phyloP scores from a whole-genome alignment of 129 eudicot genomes.

The Erigeron canadensis region DNA sequence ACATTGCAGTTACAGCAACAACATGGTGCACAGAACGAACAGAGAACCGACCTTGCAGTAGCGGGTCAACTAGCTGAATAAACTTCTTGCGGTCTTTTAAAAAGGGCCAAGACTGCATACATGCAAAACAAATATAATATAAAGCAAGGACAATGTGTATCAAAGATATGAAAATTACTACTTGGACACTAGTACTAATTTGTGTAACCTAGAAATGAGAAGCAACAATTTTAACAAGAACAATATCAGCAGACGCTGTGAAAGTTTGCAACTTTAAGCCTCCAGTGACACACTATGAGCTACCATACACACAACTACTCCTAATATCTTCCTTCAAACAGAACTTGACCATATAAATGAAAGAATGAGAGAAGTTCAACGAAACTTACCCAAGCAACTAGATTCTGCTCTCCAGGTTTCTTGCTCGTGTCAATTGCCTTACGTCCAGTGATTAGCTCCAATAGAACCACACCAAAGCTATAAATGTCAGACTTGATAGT shows the following conservation, averaged over 20 bases:
- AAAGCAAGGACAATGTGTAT: background rate
- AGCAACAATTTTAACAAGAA: background rate
- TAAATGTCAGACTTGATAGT: conserved; percentile 80
- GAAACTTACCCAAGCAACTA: conserved; percentile 74
- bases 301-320: background rate
- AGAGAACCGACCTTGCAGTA: conserved; percentile 51
- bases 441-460: conserved; percentile 86
- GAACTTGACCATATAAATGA: background rate
- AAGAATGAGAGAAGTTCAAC: background rate
- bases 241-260: background rate
- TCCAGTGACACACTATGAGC: background rate
- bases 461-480: conserved; percentile 81
- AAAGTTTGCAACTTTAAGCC: background rate
- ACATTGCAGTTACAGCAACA: conserved; percentile 69
- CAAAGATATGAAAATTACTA: background rate
- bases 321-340: background rate
- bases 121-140: conserved; percentile 1
- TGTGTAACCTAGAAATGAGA: background rate
- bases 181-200: background rate
- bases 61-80: conserved; percentile 67
- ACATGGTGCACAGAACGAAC: conserved; percentile 56
- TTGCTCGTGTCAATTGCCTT: conserved; percentile 59
- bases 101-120: conserved; percentile 57
- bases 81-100: conserved; percentile 61
- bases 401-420: conserved; percentile 64